Evolutionary conservation across 1,284 basidiomycete species (phyloP), one percentile per base, ranked within the genome.

Genomic region (Lentinus polychrous): DNA sequence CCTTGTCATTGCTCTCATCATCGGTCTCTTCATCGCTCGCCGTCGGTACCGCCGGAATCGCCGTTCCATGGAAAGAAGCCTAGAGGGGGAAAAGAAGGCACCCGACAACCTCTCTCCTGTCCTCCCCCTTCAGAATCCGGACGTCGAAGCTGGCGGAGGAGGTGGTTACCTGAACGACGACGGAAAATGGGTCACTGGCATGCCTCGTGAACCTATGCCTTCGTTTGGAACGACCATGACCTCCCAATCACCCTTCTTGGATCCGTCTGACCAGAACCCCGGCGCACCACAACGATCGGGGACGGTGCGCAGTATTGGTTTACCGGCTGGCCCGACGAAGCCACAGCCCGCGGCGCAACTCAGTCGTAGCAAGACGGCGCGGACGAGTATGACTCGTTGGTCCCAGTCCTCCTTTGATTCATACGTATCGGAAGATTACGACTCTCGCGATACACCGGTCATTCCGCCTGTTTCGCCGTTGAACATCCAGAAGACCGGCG

Each of bases 51-150:
- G 35, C 39, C 31, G 14, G 18, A 43, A 14, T 34, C 46, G 43
- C 10, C 27, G 27, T 4, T 4, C 4, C 27, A 4, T 40, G 7
- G 22, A 40, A 18, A 8, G 39, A 40, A 40, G 18, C 46, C 35
- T 33, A 52, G 32, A 42, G 41, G 27, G 10, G 35, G 31, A 18
- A n/a, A 23, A 42, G 47, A 40, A 24, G n/a, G 31, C 27, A 33
- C 10, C 20, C 8, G 27, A 49, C 15, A 61, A 64, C 8, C 65
- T 63, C 2, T 61, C 63, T 7, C 61, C 63, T 8, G 57, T 60
- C 3, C 59, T 73, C 17, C 72, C 73, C 3, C 68, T 74, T 52
- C 72, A 74, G 51, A 53, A 64, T 18, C 67, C 68, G 7, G 65
- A 64, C 18, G n/a, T 43, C 4, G 42, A 43, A 43, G 8, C 39